Evolutionary conservation across 768 basidiomycete genomes (phyloP), one percentile per base, ranked within the genome.

Genomic region (Pisolithus marmoratus): DNA sequence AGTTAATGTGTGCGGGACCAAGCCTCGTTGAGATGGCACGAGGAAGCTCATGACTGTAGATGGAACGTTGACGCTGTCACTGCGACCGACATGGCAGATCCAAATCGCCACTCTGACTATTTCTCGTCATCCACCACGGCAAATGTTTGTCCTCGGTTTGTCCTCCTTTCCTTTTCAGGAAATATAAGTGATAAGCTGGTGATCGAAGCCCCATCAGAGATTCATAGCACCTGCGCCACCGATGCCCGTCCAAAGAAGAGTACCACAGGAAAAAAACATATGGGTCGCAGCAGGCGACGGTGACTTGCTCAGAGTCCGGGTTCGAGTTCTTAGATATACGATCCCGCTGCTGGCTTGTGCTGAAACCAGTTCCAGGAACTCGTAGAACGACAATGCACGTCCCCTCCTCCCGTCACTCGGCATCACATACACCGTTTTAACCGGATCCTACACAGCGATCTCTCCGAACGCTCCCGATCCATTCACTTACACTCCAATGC

Each of bases 201-300:
- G 34, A 34, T 34, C 34, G 34, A 34, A 34, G 34, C 34, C 2
- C 29, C 29, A 34, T 34, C 34, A 34, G 29, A 29, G 29, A 29
- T 15, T 34, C 12, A 14, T 34, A 14, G 34, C 41, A n/a, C n/a
- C n/a, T 66, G 72, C 69, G 71, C 19, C 57, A 47, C 58, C 50
- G 51, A 67, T 72, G 71, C 68, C 71, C 26, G 63, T 65, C 27
- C 63, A 68, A n/a, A 66, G 64, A 11, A 60, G 57, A 26, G 56
- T 63, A 8, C 63, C 60, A 20, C 49, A 46, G 17, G 57, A 46
- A 43, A 68, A 80, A 64, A 94, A 94, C 70, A 85, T 96, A 42
- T 96, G 94, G 94, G 81, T 96, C 34, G 94, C 94, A 42, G 90
- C 94, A 0, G 87, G 83, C 43, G 94, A 96, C 63, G 94, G 94